A percentile compares a stretch with the other conserved stretches of the same genome.
Conservation (phyloP, 2,329 filamentous ascomycete genomes). For the Fusarium nematophilum region DNA sequence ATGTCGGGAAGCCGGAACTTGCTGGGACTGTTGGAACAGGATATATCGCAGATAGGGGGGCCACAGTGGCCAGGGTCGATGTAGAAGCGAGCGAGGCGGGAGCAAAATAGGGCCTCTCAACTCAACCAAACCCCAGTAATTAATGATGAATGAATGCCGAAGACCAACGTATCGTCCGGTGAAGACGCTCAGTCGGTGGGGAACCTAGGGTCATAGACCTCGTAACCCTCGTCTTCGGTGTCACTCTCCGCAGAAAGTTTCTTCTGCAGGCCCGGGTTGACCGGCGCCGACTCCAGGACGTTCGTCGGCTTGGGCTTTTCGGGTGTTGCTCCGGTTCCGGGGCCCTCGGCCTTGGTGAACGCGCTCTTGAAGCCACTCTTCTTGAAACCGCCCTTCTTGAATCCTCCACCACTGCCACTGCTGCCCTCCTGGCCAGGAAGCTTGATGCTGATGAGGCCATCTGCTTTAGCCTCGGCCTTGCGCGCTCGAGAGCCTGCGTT, state of each 20-base stretch:
- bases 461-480: constrained; percentile 77
- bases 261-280: constrained; percentile 38
- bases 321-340: constrained; percentile 52
- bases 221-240: constrained; percentile 77
- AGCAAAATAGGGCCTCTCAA: constrained; percentile 9
- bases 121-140: background rate
- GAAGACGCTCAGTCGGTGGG: constrained; percentile 67
- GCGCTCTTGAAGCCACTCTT: constrained; percentile 87
- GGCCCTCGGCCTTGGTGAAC: constrained; percentile 66
- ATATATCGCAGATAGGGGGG: constrained; percentile 60
- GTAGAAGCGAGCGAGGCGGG: constrained; percentile 22
- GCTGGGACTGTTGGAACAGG: constrained; percentile 73
- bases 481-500: constrained; percentile 72
- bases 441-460: constrained; percentile 76
- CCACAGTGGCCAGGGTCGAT: constrained; percentile 47
- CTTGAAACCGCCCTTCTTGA: constrained; percentile 80
- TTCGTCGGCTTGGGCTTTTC: constrained; percentile 50
- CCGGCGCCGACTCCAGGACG: constrained; percentile 31
- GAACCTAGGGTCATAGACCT: constrained; percentile 71
- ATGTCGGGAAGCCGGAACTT: constrained; percentile 74
- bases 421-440: constrained; percentile 53
- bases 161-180: background rate
- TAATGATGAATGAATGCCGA: background rate
- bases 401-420: constrained; percentile 57
- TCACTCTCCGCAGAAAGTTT: constrained; percentile 64